phyloP scores from a whole-genome alignment of 768 basidiomycete species.

The Psilocybe azurescens region DNA sequence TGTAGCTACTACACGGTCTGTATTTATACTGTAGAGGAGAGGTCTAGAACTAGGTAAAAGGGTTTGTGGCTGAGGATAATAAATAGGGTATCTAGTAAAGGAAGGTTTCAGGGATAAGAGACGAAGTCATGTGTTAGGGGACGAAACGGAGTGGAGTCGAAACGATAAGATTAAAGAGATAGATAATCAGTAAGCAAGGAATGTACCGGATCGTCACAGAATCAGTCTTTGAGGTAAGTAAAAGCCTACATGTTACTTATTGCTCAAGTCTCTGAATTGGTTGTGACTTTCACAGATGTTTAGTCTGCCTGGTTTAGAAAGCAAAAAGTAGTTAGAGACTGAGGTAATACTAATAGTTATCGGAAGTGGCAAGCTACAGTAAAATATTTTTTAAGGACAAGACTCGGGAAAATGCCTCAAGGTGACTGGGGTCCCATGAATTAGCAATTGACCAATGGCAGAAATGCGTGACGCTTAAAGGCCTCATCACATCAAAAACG shows the following conservation, averaged over 20 bases:
- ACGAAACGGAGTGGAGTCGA: too few relatives aligned
- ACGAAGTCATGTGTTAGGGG: too few relatives aligned
- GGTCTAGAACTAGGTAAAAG: too few relatives aligned
- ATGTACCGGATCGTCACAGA: too few relatives aligned
- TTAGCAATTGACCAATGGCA: conserved; percentile 46
- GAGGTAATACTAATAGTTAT: neutral
- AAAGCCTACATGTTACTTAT: neutral
- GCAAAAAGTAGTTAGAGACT: conserved; percentile 28
- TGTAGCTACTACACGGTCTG: too few relatives aligned
- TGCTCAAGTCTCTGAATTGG: neutral
- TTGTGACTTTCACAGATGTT: conserved; percentile 49
- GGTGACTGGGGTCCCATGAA: conserved; percentile 35
- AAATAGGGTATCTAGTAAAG: too few relatives aligned
- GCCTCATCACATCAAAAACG: conserved; percentile 43
- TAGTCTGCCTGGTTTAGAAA: conserved; percentile 50
- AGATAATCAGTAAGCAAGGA: too few relatives aligned
- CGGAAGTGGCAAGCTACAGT: neutral
- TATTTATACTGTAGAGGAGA: too few relatives aligned
- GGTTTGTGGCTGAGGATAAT: too few relatives aligned
- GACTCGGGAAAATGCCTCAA: conserved; percentile 33
- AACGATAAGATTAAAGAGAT: too few relatives aligned
- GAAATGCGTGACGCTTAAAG: conserved; percentile 50
- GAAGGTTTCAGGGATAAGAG: too few relatives aligned
- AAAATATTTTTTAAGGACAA: conserved; percentile 17
- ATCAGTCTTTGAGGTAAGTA: conserved; percentile 57